A percentile compares a stretch with the other conserved stretches of the same genome.
phyloP scores from a whole-genome alignment of 2,329 filamentous ascomycete genomes.

The Amesomyces nigricolor region DNA sequence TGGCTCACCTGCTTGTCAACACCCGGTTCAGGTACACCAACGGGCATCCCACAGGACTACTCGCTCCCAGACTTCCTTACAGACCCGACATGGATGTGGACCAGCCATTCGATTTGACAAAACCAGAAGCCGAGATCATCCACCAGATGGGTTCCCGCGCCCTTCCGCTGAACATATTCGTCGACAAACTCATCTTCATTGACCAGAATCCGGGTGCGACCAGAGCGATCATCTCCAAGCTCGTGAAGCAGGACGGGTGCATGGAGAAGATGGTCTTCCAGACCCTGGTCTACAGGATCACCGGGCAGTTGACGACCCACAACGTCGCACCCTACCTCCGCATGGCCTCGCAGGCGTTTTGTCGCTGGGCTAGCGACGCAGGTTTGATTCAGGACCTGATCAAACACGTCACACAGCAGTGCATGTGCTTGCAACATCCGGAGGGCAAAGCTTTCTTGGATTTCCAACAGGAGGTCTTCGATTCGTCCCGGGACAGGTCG shows the following conservation, averaged over 20 bases:
- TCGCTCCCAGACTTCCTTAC: slow-evolving; percentile 38
- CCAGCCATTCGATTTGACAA: slow-evolving; percentile 40
- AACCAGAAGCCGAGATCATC: slow-evolving; percentile 42
- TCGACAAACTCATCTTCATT: slow-evolving; percentile 60
- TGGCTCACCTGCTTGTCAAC: slow-evolving; percentile 40
- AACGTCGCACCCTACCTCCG: slow-evolving; percentile 52
- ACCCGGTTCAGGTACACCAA: slow-evolving; percentile 28
- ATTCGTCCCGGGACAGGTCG: slow-evolving; percentile 29
- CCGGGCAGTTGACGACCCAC: slow-evolving; percentile 40
- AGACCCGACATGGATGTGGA: slow-evolving; percentile 29
- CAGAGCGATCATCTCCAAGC: slow-evolving; percentile 50
- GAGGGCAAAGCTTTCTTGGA: slow-evolving; percentile 47
- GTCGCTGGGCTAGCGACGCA: slow-evolving; percentile 36
- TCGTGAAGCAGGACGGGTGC: slow-evolving; percentile 48
- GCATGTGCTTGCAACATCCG: slow-evolving; percentile 38
- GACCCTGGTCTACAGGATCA: slow-evolving; percentile 50
- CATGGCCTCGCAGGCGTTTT: slow-evolving; percentile 48
- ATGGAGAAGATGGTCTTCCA: slow-evolving; percentile 49
- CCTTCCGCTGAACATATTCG: slow-evolving; percentile 45
- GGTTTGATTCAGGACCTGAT: slow-evolving; percentile 37
- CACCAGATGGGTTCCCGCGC: slow-evolving; percentile 39
- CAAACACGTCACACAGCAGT: slow-evolving; percentile 40
- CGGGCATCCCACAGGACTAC: slow-evolving; percentile 35
- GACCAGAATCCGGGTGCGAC: slow-evolving; percentile 51
- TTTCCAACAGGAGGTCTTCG: slow-evolving; percentile 36